These are phyloP conservation scores for Henckelia pumila DNA, from an alignment of 257 asterid species.

Conservation along the genomic window DNA sequence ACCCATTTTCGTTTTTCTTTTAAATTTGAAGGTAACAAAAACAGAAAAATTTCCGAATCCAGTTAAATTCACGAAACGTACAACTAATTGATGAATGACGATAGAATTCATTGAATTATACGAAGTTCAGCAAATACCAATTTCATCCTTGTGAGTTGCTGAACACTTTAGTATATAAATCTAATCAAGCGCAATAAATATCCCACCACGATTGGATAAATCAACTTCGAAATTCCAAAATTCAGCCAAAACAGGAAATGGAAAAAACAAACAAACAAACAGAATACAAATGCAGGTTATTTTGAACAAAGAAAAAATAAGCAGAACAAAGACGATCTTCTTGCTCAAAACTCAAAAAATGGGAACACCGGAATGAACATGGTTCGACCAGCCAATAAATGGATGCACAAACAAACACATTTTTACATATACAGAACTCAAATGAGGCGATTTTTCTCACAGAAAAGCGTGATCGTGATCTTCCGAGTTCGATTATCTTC, in stretches of 20 bases:
- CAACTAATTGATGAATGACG: constrained; percentile 7
- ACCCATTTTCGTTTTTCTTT: not conserved
- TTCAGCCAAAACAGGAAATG: constrained; percentile 18
- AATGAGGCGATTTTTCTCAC: constrained; percentile 30
- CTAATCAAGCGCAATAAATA: constrained; percentile 3
- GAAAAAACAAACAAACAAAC: constrained; percentile 15
- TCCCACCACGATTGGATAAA: constrained; percentile 8
- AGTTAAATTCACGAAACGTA: not conserved
- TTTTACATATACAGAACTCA: not conserved
- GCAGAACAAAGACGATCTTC: constrained; percentile 3
- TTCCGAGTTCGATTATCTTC: not conserved
- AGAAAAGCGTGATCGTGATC: constrained; percentile 12
- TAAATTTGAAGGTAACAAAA: not conserved
- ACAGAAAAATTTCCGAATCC: not conserved
- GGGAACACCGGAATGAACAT: not conserved
- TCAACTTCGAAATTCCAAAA: constrained; percentile 17
- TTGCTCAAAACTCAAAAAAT: not conserved
- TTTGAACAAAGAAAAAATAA: constrained; percentile 1
- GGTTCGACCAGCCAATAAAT: constrained; percentile 10
- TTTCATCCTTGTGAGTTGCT: not conserved
- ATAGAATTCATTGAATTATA: not conserved
- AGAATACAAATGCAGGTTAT: constrained; percentile 19
- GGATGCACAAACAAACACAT: not conserved
- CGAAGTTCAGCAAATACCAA: not conserved
- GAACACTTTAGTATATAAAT: not conserved